Evolutionary conservation across 345 rosid genomes (phyloP), one percentile per base, ranked within the genome.

Genomic region (Abelmoschus esculentus): DNA sequence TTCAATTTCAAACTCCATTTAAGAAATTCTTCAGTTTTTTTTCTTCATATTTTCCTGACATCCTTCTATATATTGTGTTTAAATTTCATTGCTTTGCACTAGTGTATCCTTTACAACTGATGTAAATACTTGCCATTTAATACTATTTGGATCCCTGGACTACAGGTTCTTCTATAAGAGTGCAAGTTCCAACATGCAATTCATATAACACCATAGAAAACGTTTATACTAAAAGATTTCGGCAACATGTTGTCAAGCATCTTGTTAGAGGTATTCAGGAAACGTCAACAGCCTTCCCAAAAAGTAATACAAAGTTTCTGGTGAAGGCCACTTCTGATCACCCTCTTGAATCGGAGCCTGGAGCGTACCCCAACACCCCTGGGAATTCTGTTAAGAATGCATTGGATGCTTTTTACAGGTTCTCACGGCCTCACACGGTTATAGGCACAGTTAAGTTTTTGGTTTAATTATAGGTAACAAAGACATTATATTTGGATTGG

Each of bases 361-460:
- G 66, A 75, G 79, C 76, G 66, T 77, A 76, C 40, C 70, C 90
- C 44, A 77, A 83, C 57, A 77, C 61, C 76, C 22, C 58, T 68
- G 57, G 44, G 47, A 75, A 73, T 49, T 73, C 90, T 17, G 40
- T 85, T 44, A 80, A 56, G 77, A 84, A 77, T 68, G 84, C 80
- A 1, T 31, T 86, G 22, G 87, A 89, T 77, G 91, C 91, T 54
- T 93, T 93, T 73, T 91, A 91, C 83, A 84, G 97, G 76, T 93
- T 93, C 73, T 90, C 98, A 9, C 85, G 96, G 67, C 98, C 98
- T 14, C 97, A 93, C 67, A 91, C 98, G 0, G 87, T 93, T 75
- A 85, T 89, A 18, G 98, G 98, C 83, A 91, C 97, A 82, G 98
- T 93, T 89, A 86, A 85, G 96, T 86, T 79, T 73, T 72, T 54